phyloP scores from a whole-genome alignment of 306 rosid species.

The Cotoneaster glaucophyllus region DNA sequence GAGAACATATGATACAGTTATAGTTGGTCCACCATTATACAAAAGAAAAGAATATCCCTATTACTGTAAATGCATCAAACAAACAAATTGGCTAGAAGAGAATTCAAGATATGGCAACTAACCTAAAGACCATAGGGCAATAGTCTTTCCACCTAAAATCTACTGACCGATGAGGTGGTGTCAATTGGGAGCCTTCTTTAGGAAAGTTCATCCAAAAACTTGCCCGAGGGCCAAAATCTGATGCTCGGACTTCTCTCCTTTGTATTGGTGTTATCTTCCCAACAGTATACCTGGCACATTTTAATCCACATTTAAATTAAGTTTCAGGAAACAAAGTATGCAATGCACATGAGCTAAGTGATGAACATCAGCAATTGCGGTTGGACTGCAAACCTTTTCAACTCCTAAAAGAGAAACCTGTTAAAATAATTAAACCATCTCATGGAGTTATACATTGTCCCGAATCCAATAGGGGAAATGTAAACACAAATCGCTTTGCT shows the following conservation, averaged over 20 bases:
- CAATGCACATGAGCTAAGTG: slow-evolving; percentile 6
- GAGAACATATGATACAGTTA: too few species aligned
- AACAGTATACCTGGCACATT: slow-evolving; percentile 84
- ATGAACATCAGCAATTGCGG: not conserved
- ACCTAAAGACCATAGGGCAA: slow-evolving; percentile 99
- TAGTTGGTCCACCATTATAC: too few species aligned
- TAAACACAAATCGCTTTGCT: not conserved
- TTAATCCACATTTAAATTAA: slow-evolving; percentile 26
- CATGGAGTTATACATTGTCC: not conserved
- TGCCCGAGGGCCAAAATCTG: slow-evolving; percentile 94
- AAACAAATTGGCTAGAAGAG: not conserved
- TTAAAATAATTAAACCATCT: slow-evolving; percentile 10
- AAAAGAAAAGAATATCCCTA: not conserved
- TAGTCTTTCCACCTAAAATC: slow-evolving; percentile 99
- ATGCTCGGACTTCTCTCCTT: slow-evolving; percentile 83
- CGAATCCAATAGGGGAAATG: not conserved
- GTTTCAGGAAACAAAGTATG: slow-evolving; percentile 14
- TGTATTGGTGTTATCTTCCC: slow-evolving; percentile 98
- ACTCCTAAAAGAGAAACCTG: slow-evolving; percentile 13
- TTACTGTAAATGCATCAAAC: slow-evolving; percentile 9
- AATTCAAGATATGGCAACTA: slow-evolving; percentile 21
- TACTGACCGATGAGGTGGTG: slow-evolving; percentile 94
- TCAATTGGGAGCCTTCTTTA: slow-evolving; percentile 86
- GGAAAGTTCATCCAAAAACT: slow-evolving; percentile 99
- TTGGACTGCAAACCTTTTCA: not conserved